Conservation (phyloP, 2,329 filamentous ascomycete genomes). For the Claviceps arundinis region DNA sequence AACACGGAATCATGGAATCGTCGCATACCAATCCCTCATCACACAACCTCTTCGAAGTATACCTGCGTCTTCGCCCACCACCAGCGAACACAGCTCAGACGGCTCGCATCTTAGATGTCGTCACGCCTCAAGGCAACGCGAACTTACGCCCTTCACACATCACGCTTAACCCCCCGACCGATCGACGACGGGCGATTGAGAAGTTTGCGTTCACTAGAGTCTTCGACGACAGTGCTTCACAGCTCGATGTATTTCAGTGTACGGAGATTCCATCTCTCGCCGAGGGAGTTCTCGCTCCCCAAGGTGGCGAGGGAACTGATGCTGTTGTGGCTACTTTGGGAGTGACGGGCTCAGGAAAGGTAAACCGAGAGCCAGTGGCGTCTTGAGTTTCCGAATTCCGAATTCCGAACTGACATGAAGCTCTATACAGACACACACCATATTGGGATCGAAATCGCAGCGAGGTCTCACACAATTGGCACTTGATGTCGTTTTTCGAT, state of each 20-base stretch:
- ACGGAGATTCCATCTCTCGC: slow-evolving; percentile 64
- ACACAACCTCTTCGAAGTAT: slow-evolving; percentile 74
- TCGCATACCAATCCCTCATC: slow-evolving; percentile 12
- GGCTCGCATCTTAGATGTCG: slow-evolving; percentile 70
- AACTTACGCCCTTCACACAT: slow-evolving; percentile 48
- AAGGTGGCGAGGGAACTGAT: slow-evolving; percentile 69
- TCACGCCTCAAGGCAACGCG: slow-evolving; percentile 33
- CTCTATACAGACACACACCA: slow-evolving; percentile 68
- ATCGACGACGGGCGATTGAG: slow-evolving; percentile 79
- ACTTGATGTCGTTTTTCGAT: slow-evolving; percentile 79
- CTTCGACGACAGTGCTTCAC: slow-evolving; percentile 74
- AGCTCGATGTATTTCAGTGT: slow-evolving; percentile 76
- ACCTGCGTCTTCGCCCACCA: slow-evolving; percentile 68
- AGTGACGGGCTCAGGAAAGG: slow-evolving; percentile 93
- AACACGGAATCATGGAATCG: slow-evolving; percentile 23
- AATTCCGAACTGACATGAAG: neutral
- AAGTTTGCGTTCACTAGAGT: slow-evolving; percentile 90
- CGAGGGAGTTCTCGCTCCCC: slow-evolving; percentile 63
- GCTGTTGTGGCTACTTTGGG: slow-evolving; percentile 83
- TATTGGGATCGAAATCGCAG: slow-evolving; percentile 75
- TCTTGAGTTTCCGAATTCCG: neutral
- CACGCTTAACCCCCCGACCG: slow-evolving; percentile 66
- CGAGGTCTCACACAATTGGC: slow-evolving; percentile 85
- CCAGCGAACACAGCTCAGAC: slow-evolving; percentile 26
- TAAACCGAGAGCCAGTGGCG: slow-evolving; percentile 21